A percentile compares a stretch with the other conserved stretches of the same genome.
Conservation (phyloP, 192 early-diverging fungal species). For the Chytriomyces hyalinus region DNA sequence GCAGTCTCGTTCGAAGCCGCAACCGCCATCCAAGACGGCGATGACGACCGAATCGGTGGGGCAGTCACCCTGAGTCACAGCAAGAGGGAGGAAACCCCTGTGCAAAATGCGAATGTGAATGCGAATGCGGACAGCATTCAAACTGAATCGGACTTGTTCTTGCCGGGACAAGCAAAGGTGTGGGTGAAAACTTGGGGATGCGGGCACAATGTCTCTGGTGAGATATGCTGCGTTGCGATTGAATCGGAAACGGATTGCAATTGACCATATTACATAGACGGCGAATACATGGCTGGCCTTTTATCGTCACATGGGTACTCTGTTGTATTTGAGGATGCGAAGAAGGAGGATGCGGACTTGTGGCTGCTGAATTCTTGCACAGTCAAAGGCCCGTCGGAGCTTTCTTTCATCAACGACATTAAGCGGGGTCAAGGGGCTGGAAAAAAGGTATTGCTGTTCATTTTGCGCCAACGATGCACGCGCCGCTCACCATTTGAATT, state of each 20-base stretch:
- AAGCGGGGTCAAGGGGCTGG: constrained; percentile 47
- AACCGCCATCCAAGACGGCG: neutral
- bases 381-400: constrained; percentile 64
- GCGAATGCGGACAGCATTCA: neutral
- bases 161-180: constrained; percentile 54
- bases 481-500: neutral
- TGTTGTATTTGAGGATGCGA: constrained; percentile 50
- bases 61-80: neutral
- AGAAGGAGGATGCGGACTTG: constrained; percentile 50
- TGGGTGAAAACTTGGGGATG: constrained; percentile 64
- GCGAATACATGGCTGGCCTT: constrained; percentile 67
- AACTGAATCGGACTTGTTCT: constrained; percentile 32
- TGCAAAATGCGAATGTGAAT: constrained; percentile 21
- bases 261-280: constrained; percentile 26
- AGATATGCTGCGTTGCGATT: no score
- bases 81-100: neutral
- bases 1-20: constrained; percentile 14
- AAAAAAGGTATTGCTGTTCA: constrained; percentile 38
- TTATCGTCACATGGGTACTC: constrained; percentile 56
- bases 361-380: constrained; percentile 71
- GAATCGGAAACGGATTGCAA: no score
- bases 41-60: constrained; percentile 9
- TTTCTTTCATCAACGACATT: constrained; percentile 62
- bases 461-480: neutral
- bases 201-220: constrained; percentile 43